A percentile compares a stretch with the other conserved stretches of the same genome.
These are phyloP conservation scores for Teunomyces atbi DNA, from an alignment of 805 yeast genomes.

Conservation along the genomic window DNA sequence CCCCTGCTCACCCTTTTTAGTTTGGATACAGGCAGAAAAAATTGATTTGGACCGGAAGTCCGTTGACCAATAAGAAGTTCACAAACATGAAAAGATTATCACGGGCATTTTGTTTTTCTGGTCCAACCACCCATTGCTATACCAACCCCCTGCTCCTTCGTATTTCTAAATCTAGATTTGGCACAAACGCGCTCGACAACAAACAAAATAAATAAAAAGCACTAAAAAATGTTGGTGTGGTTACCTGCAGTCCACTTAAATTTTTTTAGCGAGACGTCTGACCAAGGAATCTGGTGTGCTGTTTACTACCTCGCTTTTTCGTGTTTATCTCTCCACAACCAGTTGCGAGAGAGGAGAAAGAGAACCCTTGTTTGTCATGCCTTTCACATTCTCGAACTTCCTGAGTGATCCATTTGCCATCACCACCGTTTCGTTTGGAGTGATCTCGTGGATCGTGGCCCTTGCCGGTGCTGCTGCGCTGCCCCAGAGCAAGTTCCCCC, in stretches of 20 bases:
- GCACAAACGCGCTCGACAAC: background rate
- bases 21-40: no score
- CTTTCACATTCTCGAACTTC: conserved; percentile 47
- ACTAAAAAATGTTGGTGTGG: background rate
- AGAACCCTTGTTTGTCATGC: conserved; percentile 22
- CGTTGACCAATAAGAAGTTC: no score
- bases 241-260: background rate
- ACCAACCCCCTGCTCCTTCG: no score
- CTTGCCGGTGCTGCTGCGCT: conserved; percentile 75
- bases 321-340: background rate
- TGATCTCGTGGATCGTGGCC: conserved; percentile 82
- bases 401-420: conserved; percentile 86
- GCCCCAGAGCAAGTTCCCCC: conserved; percentile 52
- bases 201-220: background rate
- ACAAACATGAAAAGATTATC: no score
- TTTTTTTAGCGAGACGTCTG: background rate
- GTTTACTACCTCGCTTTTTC: background rate
- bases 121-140: no score
- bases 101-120: no score
- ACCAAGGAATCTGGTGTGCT: background rate
- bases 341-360: background rate
- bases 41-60: no score
- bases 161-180: background rate
- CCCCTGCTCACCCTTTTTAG: no score
- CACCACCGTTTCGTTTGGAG: conserved; percentile 70